Evolutionary conservation across 108 stramenopile genomes (phyloP).

Genomic region (Mediolabrus comicus): DNA sequence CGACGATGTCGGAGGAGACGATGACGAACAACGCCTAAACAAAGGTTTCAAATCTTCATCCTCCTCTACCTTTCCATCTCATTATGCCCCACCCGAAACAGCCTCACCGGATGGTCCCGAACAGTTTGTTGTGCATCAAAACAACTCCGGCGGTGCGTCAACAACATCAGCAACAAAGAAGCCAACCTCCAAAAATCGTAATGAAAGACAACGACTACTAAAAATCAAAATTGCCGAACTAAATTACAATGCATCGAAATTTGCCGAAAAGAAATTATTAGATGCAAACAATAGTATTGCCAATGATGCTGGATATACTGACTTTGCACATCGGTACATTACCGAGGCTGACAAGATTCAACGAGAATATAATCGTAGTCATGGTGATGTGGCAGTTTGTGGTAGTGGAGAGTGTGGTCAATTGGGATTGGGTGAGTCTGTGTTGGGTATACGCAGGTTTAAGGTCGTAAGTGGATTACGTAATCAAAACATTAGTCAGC

Average conservation of each 20-base stretch:
- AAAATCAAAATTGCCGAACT: slow-evolving; percentile 6
- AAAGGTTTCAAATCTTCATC: background rate
- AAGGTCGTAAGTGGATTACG: slow-evolving; percentile 33
- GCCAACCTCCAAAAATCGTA: background rate
- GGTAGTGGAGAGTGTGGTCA: slow-evolving; percentile 66
- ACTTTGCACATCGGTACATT: slow-evolving; percentile 4
- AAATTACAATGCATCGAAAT: background rate
- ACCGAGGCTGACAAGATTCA: slow-evolving; percentile 1
- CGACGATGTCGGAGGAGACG: background rate
- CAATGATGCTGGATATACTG: background rate
- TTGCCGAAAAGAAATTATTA: background rate
- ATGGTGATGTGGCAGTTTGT: slow-evolving; percentile 44
- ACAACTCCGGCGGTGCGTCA: background rate
- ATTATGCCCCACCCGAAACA: background rate
- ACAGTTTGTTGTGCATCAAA: background rate
- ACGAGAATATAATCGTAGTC: slow-evolving; percentile 2
- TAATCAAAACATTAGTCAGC: slow-evolving; percentile 28
- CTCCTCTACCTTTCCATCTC: background rate
- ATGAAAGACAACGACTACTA: background rate
- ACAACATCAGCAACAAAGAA: background rate
- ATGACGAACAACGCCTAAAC: background rate
- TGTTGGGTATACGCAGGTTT: slow-evolving; percentile 7
- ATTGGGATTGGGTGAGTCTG: slow-evolving; percentile 34
- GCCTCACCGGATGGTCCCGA: slow-evolving; percentile 1
- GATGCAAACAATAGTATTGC: background rate